phyloP scores from a whole-genome alignment of 2,329 filamentous ascomycete genomes.

The Xylaria sp. region DNA sequence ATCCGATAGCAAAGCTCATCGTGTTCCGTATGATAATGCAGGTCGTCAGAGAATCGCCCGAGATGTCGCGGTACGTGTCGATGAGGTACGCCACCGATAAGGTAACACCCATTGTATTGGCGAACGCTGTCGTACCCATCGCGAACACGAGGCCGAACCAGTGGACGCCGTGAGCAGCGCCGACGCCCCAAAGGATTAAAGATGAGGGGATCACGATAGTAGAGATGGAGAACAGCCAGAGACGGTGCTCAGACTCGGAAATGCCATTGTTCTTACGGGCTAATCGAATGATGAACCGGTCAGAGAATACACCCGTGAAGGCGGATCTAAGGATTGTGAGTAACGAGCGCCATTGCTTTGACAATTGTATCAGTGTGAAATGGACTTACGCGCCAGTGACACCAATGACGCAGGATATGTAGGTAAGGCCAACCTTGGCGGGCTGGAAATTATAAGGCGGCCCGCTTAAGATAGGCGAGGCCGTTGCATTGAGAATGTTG shows the following conservation, averaged over 20 bases:
- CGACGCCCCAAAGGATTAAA: constrained; percentile 48
- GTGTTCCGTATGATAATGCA: constrained; percentile 56
- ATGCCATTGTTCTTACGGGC: constrained; percentile 55
- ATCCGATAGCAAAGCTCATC: constrained; percentile 53
- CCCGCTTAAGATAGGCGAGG: constrained; percentile 53
- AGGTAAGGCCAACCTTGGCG: constrained; percentile 53
- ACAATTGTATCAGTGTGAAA: constrained; percentile 18
- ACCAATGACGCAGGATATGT: constrained; percentile 52
- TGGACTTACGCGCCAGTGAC: constrained; percentile 45
- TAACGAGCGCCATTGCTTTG: constrained; percentile 24
- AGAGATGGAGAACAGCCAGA: constrained; percentile 53
- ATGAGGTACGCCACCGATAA: constrained; percentile 55
- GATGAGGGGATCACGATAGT: constrained; percentile 44
- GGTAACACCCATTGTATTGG: constrained; percentile 51
- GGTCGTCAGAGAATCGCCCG: constrained; percentile 53
- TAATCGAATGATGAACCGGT: constrained; percentile 52
- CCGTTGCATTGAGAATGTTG: constrained; percentile 57
- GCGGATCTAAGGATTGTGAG: constrained; percentile 27
- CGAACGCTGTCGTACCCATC: constrained; percentile 52
- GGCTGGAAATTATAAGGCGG: constrained; percentile 53
- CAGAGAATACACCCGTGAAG: constrained; percentile 51
- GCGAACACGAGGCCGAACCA: constrained; percentile 56
- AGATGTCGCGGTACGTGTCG: constrained; percentile 55
- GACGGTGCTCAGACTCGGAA: constrained; percentile 54
- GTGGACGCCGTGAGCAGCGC: constrained; percentile 52